phyloP scores from a whole-genome alignment of 2,329 filamentous ascomycete genomes.

The Verticillium nubilum region DNA sequence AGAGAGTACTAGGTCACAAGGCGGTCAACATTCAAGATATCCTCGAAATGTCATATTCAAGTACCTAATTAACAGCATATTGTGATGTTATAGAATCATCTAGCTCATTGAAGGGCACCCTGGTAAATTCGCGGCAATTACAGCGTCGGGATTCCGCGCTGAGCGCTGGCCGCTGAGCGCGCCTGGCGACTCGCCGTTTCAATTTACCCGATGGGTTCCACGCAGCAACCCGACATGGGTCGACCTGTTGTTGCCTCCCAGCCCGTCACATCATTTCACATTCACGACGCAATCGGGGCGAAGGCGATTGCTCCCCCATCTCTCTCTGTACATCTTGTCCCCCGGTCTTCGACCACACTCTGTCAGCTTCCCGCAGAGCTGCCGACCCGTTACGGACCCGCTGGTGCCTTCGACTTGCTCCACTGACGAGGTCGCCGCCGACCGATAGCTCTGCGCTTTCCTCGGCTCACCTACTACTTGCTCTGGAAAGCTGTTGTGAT shows the following conservation, averaged over 20 bases:
- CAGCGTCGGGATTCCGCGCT: background rate
- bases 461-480: background rate
- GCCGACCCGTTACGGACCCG: background rate
- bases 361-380: background rate
- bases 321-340: background rate
- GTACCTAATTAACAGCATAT: too few species aligned
- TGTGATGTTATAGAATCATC: too few species aligned
- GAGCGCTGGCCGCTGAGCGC: background rate
- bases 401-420: background rate
- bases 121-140: background rate
- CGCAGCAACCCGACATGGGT: background rate
- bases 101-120: too few species aligned
- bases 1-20: too few species aligned
- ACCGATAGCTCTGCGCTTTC: background rate
- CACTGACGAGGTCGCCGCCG: background rate
- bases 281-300: background rate
- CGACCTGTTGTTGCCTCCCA: background rate
- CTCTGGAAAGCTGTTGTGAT: background rate
- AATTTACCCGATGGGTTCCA: background rate
- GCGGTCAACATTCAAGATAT: too few species aligned
- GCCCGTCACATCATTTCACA: background rate
- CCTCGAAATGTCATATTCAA: too few species aligned
- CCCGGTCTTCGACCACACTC: background rate
- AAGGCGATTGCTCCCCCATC: background rate
- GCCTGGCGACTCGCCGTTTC: background rate